Evolutionary conservation across 192 early-diverging fungal species (phyloP).

Genomic region (Linnemannia elongata): DNA sequence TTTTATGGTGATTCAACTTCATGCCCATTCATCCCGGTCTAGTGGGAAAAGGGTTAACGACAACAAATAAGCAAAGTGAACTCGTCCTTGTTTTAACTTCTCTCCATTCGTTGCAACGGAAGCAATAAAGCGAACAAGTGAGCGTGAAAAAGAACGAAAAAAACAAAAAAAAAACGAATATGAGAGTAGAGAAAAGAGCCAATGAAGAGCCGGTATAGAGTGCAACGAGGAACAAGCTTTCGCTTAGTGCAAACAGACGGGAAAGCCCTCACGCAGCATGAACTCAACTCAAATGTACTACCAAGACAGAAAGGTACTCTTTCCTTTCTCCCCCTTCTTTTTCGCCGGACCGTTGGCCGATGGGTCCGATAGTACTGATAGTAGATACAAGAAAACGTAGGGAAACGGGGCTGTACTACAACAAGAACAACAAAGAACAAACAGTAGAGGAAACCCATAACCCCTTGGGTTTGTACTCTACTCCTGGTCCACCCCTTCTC

Average conservation of each 20-base stretch:
- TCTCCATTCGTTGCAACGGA: not conserved
- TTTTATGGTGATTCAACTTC: not conserved
- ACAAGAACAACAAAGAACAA: not conserved
- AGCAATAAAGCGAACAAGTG: no score
- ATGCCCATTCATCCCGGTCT: slow-evolving; percentile 2
- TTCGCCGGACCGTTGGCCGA: not conserved
- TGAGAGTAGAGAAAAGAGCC: not conserved
- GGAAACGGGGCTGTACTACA: not conserved
- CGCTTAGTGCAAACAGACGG: not conserved
- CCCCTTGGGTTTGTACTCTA: slow-evolving; percentile 2
- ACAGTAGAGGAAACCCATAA: not conserved
- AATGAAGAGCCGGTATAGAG: not conserved
- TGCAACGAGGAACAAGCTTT: not conserved
- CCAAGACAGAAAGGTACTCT: not conserved
- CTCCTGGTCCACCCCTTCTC: not conserved
- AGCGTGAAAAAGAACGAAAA: not conserved
- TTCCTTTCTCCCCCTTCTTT: not conserved
- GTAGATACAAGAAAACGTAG: not conserved
- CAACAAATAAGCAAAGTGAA: not conserved
- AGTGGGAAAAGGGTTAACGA: not conserved
- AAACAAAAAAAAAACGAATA: not conserved
- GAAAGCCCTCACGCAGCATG: not conserved
- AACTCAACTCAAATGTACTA: not conserved
- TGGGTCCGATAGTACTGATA: not conserved
- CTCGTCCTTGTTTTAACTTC: not conserved